Evolutionary conservation across 352 stramenopile species (phyloP).

Genomic region (Phytopythium aichiense): DNA sequence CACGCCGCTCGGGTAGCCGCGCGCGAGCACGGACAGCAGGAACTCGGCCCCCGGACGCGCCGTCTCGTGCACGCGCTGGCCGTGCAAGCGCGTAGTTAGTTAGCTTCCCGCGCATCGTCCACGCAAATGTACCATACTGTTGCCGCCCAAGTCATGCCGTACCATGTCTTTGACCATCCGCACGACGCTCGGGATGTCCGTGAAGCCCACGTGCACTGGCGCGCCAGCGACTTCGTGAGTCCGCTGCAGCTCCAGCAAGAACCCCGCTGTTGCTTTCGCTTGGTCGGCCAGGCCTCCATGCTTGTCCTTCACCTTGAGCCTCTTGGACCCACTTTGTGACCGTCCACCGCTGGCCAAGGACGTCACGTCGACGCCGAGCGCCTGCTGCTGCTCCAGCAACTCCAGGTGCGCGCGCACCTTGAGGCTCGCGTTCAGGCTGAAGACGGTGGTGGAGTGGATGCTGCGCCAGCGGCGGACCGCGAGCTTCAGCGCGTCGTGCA

Average conservation of each 20-base stretch:
- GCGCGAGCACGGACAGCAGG: constrained; percentile 82
- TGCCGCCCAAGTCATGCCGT: constrained; percentile 1
- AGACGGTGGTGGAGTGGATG: constrained; percentile 73
- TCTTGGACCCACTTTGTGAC: constrained; percentile 5
- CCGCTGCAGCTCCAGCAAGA: constrained; percentile 22
- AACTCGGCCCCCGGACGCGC: constrained; percentile 87
- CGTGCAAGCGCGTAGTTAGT: constrained; percentile 6
- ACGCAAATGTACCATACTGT: constrained; percentile 7
- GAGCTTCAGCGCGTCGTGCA: constrained; percentile 81
- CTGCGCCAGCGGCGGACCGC: constrained; percentile 89
- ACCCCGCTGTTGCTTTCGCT: constrained; percentile 15
- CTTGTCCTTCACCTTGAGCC: constrained; percentile 11
- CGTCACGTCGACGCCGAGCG: constrained; percentile 6
- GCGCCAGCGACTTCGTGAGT: constrained; percentile 71
- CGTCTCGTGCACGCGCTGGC: constrained; percentile 88
- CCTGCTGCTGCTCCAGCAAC: constrained; percentile 46
- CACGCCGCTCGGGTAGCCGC: constrained; percentile 83
- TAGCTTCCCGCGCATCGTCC: background rate
- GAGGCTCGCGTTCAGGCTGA: constrained; percentile 82
- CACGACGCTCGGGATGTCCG: constrained; percentile 76
- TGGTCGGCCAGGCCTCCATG: background rate
- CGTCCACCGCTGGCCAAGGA: background rate
- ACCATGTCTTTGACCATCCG: constrained; percentile 83
- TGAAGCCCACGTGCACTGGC: constrained; percentile 87
- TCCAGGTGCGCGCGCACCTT: constrained; percentile 74